Evolutionary conservation across 2,329 filamentous ascomycete species (phyloP).

Genomic region (Pyrenophora graminea): DNA sequence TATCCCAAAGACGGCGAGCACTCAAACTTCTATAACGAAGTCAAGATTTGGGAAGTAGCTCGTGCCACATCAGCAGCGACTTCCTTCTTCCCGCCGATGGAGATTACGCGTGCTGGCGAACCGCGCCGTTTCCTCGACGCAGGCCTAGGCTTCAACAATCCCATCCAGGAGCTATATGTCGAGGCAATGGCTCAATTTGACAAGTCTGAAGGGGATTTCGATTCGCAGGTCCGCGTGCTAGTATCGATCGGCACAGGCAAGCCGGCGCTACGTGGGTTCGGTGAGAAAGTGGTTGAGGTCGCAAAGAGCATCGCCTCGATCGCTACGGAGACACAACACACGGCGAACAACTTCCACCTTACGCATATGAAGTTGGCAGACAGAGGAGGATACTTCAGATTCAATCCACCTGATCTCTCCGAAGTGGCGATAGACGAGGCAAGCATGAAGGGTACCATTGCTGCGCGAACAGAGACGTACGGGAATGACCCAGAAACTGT

Average conservation of each 20-base stretch:
- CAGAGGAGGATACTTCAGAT: constrained; percentile 4
- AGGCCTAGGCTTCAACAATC: constrained; percentile 49
- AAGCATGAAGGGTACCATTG: constrained; percentile 7
- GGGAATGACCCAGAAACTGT: constrained; percentile 1
- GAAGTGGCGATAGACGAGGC: constrained; percentile 9
- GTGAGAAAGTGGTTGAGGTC: constrained; percentile 6
- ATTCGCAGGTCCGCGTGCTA: constrained; percentile 6
- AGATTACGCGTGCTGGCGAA: constrained; percentile 39
- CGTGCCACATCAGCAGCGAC: constrained; percentile 21
- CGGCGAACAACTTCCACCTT: constrained; percentile 6
- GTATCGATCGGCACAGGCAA: constrained; percentile 14
- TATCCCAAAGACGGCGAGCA: constrained; percentile 10
- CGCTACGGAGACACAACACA: constrained; percentile 14
- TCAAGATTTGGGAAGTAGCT: constrained; percentile 31
- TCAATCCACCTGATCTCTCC: constrained; percentile 9
- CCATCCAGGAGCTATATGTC: constrained; percentile 45
- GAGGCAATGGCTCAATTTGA: constrained; percentile 25
- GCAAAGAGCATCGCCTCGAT: constrained; percentile 9
- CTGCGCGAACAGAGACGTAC: neutral
- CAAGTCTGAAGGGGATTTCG: neutral
- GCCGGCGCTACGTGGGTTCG: constrained; percentile 3
- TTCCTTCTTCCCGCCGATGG: constrained; percentile 36
- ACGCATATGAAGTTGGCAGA: neutral
- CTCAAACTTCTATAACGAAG: constrained; percentile 27
- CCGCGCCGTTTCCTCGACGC: constrained; percentile 49